Evolutionary conservation across 1,139 yeast species (phyloP), one percentile per base, ranked within the genome.

Genomic region (Keqinozyma sinolaborantium): DNA sequence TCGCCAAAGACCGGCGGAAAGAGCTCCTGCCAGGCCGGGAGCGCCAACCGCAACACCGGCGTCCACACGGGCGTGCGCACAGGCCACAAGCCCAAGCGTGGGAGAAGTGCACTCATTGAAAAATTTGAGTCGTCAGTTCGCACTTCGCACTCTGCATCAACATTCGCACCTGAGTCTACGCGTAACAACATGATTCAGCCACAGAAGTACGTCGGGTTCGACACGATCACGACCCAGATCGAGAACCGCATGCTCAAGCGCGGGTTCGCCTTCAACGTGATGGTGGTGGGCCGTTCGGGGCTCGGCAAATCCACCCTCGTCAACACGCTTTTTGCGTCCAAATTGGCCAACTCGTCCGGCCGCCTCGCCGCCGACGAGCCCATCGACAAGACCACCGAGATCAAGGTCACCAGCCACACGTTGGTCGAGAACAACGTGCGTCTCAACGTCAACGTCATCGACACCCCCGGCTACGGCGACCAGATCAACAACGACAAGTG

Each of bases 391-490:
- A 92, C 98, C 29, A 80, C 95, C 4, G 97, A 90, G 55, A 84
- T 92, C 56, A 77, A 82, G 48, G 83, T 83, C 21, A 73, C 81
- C 25, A 63, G 79, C 21, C 95, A 86, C 50, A 51, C 58, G 19
- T 65, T 90, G 44, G 60, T 79, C 38, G 98, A 92, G 61, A 90
- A 87, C 56, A 85, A 84, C 45, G 98, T 92, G 38, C 79, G 82
- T 38, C 77, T 92, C 56, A 83, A 83, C 51, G 66, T 92, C 43
- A 90, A 87, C 48, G 80, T 90, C 37, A 85, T 92, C 55, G 98
- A 92, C 56, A 92, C 97, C 6, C 97, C 97, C 9, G 98, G 98
- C 6, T 92, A 87, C 66, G 97, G 96, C 25, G 98, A 92, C 64
- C 95, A 86, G 61, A 83, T 92, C 49, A 87, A 92, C 64, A 92